Conservation (phyloP, 2,329 filamentous ascomycete genomes). For the Didymosphaeria variabile region DNA sequence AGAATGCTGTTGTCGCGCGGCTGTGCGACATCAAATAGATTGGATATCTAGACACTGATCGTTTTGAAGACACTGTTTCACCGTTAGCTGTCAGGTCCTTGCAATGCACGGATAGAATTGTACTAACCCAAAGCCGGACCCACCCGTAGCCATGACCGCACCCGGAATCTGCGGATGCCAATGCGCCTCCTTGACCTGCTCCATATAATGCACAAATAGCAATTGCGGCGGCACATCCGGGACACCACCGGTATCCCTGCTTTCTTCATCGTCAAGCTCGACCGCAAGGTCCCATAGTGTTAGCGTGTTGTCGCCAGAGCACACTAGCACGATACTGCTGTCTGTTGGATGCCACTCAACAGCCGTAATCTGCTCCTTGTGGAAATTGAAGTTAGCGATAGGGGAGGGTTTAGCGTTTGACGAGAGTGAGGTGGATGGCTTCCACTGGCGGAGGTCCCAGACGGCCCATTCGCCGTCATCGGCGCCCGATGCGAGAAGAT, state of each 20-base stretch:
- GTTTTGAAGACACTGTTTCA: conserved; percentile 50
- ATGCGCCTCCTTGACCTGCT: conserved; percentile 93
- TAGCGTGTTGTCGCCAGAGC: conserved; percentile 90
- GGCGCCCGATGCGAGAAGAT: conserved; percentile 89
- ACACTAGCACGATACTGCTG: conserved; percentile 93
- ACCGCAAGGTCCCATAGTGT: conserved; percentile 97
- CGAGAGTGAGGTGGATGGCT: conserved; percentile 65
- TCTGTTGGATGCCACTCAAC: conserved; percentile 98
- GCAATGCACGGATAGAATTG: not conserved
- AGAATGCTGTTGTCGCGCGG: conserved; percentile 1
- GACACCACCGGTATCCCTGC: conserved; percentile 84
- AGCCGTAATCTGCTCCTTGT: conserved; percentile 95
- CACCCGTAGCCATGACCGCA: conserved; percentile 86
- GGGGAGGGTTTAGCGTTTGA: conserved; percentile 70
- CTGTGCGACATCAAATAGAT: conserved; percentile 4
- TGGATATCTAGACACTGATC: conserved; percentile 46
- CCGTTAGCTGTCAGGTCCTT: conserved; percentile 22
- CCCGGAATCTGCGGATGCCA: conserved; percentile 98
- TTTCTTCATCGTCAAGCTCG: conserved; percentile 96
- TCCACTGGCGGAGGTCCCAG: conserved; percentile 97
- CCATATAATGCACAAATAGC: conserved; percentile 95
- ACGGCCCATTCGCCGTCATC: conserved; percentile 95
- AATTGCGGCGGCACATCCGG: conserved; percentile 93
- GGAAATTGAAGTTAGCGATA: conserved; percentile 93
- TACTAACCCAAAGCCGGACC: conserved; percentile 76